A percentile compares a stretch with the other conserved stretches of the same genome.
Conservation (phyloP, 805 yeast species). For the Saturnispora sekii region DNA sequence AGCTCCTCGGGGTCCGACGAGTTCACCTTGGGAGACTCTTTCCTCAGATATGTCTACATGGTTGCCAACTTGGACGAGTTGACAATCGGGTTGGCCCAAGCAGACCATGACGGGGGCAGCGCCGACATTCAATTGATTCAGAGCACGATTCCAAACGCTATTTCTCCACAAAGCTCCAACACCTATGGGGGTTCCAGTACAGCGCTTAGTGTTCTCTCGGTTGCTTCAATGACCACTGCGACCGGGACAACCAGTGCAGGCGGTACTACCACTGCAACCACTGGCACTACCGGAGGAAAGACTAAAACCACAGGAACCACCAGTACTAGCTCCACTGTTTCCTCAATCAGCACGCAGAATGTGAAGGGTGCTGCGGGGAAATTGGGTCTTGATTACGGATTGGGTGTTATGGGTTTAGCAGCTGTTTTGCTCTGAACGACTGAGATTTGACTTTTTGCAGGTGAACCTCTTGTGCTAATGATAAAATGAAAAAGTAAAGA, state of each 20-base stretch:
- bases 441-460: too few species aligned
- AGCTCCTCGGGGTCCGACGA: constrained; percentile 25
- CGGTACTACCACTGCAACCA: constrained; percentile 2
- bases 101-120: constrained; percentile 22
- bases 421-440: constrained; percentile 1
- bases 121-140: constrained; percentile 29
- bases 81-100: constrained; percentile 35
- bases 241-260: background rate
- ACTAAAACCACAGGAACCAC: background rate
- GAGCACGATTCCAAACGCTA: constrained; percentile 40
- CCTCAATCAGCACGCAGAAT: too few species aligned
- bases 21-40: constrained; percentile 44
- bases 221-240: constrained; percentile 6
- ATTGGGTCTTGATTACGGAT: constrained; percentile 46
- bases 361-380: constrained; percentile 18
- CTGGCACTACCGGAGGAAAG: background rate
- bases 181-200: constrained; percentile 25
- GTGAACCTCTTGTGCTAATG: too few species aligned
- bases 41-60: constrained; percentile 42
- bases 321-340: background rate
- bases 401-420: constrained; percentile 33
- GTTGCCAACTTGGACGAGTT: constrained; percentile 45
- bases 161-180: constrained; percentile 34
- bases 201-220: constrained; percentile 2
- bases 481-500: too few species aligned